Evolutionary conservation across 2,329 filamentous ascomycete genomes (phyloP).

Genomic region (Microcera coccophila): DNA sequence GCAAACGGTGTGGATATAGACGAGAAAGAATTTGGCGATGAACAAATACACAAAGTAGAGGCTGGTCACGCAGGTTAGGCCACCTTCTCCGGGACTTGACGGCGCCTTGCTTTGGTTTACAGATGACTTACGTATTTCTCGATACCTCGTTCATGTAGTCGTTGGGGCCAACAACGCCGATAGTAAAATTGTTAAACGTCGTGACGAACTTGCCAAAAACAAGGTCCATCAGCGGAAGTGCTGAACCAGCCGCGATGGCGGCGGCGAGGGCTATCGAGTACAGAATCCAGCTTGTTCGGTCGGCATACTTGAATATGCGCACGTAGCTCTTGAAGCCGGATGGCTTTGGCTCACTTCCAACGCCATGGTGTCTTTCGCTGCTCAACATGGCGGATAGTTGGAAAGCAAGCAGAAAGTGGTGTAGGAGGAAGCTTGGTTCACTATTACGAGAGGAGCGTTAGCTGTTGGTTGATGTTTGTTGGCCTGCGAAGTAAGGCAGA

Average conservation of each 20-base stretch:
- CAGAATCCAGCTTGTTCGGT: slow-evolving; percentile 3
- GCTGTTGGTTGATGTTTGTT: no score
- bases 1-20: slow-evolving; percentile 6
- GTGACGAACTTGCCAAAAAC: slow-evolving; percentile 15
- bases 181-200: slow-evolving; percentile 11
- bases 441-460: no score
- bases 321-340: background rate
- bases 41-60: slow-evolving; percentile 19
- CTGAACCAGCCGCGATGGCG: slow-evolving; percentile 7
- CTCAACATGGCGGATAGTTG: no score
- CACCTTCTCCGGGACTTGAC: background rate
- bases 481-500: no score
- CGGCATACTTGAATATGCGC: slow-evolving; percentile 6
- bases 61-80: background rate
- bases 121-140: background rate
- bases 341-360: no score
- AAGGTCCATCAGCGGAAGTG: slow-evolving; percentile 14
- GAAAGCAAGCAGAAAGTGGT: no score
- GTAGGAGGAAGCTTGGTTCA: background rate
- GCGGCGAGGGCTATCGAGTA: background rate
- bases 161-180: slow-evolving; percentile 7
- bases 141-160: slow-evolving; percentile 4
- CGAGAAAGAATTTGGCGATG: slow-evolving; percentile 11
- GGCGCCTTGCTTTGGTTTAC: no score
- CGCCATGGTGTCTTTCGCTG: no score